Evolutionary conservation across 768 basidiomycete species (phyloP).

Genomic region (Leccinum barrowsii): DNA sequence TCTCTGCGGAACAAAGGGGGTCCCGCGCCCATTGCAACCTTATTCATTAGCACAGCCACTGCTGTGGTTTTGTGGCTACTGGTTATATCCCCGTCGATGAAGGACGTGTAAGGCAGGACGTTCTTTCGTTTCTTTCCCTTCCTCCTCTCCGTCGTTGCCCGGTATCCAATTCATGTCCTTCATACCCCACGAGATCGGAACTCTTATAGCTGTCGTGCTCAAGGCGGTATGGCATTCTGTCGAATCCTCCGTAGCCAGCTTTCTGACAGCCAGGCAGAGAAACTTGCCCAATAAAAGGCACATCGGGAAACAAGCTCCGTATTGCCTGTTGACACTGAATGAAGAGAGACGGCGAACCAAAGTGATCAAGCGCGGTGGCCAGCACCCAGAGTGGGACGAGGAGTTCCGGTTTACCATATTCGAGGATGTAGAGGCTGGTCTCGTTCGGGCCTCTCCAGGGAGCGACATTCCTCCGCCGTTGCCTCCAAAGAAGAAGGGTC

Average conservation of each 20-base stretch:
- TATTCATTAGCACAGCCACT: slow-evolving; percentile 19
- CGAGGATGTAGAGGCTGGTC: slow-evolving; percentile 66
- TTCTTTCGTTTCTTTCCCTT: slow-evolving; percentile 3
- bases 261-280: slow-evolving; percentile 48
- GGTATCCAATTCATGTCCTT: slow-evolving; percentile 45
- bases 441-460: slow-evolving; percentile 38
- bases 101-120: slow-evolving; percentile 18
- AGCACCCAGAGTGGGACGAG: slow-evolving; percentile 99
- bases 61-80: slow-evolving; percentile 5
- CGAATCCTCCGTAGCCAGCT: slow-evolving; percentile 1
- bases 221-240: slow-evolving; percentile 71
- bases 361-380: slow-evolving; percentile 94
- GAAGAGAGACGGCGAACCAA: slow-evolving; percentile 85
- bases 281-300: slow-evolving; percentile 88
- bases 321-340: slow-evolving; percentile 76
- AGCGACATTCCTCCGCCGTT: slow-evolving; percentile 59
- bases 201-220: slow-evolving; percentile 88
- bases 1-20: neutral
- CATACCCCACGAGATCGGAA: slow-evolving; percentile 77
- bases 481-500: slow-evolving; percentile 59
- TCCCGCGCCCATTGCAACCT: neutral
- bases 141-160: neutral
- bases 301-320: slow-evolving; percentile 97
- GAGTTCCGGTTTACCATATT: slow-evolving; percentile 89
- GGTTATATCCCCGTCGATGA: slow-evolving; percentile 10